Percentiles rank a stretch among this genome's conserved stretches.
phyloP scores from a whole-genome alignment of 2,329 filamentous ascomycete species.

The Cercospora citrullina region DNA sequence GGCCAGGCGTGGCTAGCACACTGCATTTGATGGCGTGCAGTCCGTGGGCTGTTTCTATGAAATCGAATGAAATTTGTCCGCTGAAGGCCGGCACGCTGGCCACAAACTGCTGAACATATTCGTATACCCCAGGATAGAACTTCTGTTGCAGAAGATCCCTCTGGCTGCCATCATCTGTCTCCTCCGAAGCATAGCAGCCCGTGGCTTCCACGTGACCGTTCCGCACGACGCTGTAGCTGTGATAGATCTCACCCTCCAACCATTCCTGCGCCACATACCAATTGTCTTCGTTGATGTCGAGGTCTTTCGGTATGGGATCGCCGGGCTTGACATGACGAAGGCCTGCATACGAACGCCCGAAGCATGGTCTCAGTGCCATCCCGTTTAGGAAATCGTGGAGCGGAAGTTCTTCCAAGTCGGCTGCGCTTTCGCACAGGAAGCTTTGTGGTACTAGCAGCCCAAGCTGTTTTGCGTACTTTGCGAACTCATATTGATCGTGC shows the following conservation, averaged over 20 bases:
- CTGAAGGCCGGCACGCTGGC: constrained; percentile 18
- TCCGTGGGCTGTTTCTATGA: constrained; percentile 30
- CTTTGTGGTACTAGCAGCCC: constrained; percentile 33
- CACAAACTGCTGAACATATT: constrained; percentile 32
- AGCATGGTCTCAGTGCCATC: constrained; percentile 37
- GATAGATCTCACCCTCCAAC: constrained; percentile 35
- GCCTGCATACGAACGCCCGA: constrained; percentile 31
- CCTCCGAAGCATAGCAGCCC: constrained; percentile 35
- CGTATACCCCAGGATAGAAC: constrained; percentile 26
- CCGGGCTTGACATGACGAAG: constrained; percentile 23
- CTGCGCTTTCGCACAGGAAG: constrained; percentile 31
- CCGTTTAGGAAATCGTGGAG: constrained; percentile 28
- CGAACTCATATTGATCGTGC: constrained; percentile 39
- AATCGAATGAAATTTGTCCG: constrained; percentile 37
- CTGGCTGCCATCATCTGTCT: constrained; percentile 36
- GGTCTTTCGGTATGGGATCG: constrained; percentile 16
- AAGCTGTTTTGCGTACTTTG: constrained; percentile 26
- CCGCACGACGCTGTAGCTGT: constrained; percentile 36
- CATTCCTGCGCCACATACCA: constrained; percentile 37
- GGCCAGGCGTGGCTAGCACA: constrained; percentile 34
- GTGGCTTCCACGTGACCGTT: constrained; percentile 32
- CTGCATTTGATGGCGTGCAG: constrained; percentile 38
- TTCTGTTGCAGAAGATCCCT: constrained; percentile 35
- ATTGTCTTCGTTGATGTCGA: constrained; percentile 23
- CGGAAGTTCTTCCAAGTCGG: constrained; percentile 24